Conservation (phyloP, 306 rosid genomes). For the Prunus mongolica region DNA sequence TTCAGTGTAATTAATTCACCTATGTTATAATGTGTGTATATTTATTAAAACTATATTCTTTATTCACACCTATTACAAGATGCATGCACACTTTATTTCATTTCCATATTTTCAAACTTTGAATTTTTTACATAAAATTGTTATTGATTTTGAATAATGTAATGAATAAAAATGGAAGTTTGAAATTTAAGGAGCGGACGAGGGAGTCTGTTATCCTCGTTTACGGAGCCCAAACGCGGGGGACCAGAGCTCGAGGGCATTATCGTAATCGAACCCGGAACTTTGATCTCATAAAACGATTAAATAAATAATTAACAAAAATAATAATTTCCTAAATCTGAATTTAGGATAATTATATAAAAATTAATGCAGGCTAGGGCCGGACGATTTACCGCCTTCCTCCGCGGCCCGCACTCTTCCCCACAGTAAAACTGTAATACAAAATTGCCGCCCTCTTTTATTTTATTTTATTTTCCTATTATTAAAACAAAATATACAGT, state of each 20-base stretch:
- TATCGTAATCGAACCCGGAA: background rate
- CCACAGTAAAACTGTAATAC: background rate
- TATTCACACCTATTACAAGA: too few species aligned
- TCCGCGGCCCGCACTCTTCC: background rate
- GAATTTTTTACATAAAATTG: too few species aligned
- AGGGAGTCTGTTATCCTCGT: conserved; percentile 9
- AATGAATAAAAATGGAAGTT: background rate
- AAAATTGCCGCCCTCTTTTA: background rate
- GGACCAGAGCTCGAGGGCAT: background rate
- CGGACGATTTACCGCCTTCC: background rate
- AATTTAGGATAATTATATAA: background rate
- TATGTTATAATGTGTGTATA: too few species aligned
- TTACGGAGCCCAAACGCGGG: background rate
- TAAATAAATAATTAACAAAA: background rate
- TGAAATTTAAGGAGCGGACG: background rate
- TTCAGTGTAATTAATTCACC: too few species aligned
- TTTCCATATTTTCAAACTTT: too few species aligned
- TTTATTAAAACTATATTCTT: too few species aligned
- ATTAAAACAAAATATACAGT: background rate
- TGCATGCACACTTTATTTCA: too few species aligned
- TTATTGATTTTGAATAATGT: background rate
- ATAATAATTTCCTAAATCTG: background rate
- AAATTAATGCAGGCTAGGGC: background rate
- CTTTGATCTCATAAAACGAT: background rate
- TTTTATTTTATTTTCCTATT: background rate